Evolutionary conservation across 352 stramenopile species (phyloP).

Genomic region (Phytophthora sp.): DNA sequence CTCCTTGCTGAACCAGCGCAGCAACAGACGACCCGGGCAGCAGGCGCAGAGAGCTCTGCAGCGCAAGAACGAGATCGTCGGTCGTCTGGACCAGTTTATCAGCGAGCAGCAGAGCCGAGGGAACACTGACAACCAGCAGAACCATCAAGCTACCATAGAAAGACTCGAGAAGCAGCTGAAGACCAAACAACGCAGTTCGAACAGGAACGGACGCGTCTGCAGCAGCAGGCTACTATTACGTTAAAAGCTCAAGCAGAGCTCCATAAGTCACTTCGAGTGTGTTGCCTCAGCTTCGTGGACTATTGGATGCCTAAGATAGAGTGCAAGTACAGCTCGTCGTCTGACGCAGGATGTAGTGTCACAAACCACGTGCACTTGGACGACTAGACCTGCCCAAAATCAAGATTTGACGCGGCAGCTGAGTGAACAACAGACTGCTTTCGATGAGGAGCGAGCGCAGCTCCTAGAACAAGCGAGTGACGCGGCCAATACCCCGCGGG

Average conservation of each 20-base stretch:
- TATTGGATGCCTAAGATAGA: not conserved
- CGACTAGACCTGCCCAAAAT: no score
- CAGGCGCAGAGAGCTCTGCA: not conserved
- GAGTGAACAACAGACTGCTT: not conserved
- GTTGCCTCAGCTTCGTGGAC: not conserved
- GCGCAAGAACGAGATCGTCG: not conserved
- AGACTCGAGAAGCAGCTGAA: not conserved
- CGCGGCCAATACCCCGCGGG: not conserved
- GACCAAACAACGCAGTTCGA: not conserved
- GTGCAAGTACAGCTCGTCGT: not conserved
- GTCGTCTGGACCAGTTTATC: not conserved
- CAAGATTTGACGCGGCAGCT: not conserved
- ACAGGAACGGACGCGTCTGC: not conserved
- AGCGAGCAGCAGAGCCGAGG: not conserved
- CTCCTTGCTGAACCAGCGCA: not conserved
- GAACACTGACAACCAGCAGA: not conserved
- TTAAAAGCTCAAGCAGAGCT: not conserved
- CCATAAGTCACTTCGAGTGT: not conserved
- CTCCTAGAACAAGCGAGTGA: slow-evolving; percentile 3
- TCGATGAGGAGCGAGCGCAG: not conserved
- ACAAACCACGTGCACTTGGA: no score
- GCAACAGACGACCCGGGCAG: not conserved
- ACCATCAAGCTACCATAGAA: not conserved
- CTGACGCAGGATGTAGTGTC: not conserved
- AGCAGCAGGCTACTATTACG: not conserved